Base-by-base conservation (phyloP, 2,329 filamentous ascomycete species). In the Hymenoscyphus fructigenus region DNA sequence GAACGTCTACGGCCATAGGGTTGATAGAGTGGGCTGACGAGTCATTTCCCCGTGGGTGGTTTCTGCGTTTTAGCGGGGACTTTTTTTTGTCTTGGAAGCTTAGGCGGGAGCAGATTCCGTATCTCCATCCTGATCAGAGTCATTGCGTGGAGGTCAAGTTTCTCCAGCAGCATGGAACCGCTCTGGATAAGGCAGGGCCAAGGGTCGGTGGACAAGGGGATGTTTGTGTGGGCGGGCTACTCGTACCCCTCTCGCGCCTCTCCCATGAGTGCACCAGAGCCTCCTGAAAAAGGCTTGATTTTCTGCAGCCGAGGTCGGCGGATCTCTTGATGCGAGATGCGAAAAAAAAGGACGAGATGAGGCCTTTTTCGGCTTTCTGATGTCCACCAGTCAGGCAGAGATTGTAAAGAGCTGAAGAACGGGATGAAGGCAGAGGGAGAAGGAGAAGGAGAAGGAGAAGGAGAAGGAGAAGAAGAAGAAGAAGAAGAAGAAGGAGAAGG, bases 231-330 rank as follows among this genome's bases (percentile, higher is more conserved):
- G 55, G 26, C 26, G 12, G 12, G 32, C 20, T 29, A 57, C 32
- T 34, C 55, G 28, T 26, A 34, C 55, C 32, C 6, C 28, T 57
- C 28, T 26, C 55, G 20, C 55, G n/a, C 6, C 28, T 57, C 28
- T 26, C 55, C n/a, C 55, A 17, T 34, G 47, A 32, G 29, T 15
- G 6, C 34, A 15, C 10, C 9, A n/a, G 56, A 36, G 56, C 29
- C 7, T 57, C 56, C 29, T 17, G 28, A 36, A 57, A 32, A 55
- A 36, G 28, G 56, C 56, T 57, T 57, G 34, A 57, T 57, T 57
- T 26, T 57, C 56, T 58, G 29, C 26, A 58, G 36, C 61, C 55
- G 61, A 62, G 38, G 36, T 36, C 60, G 53, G 60, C 20, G 59
- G 15, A 1, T 15, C 14, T 23, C 23, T 29, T 32, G 34, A 32